Conservation (phyloP, 306 rosid species). For the Dryas drummondii region DNA sequence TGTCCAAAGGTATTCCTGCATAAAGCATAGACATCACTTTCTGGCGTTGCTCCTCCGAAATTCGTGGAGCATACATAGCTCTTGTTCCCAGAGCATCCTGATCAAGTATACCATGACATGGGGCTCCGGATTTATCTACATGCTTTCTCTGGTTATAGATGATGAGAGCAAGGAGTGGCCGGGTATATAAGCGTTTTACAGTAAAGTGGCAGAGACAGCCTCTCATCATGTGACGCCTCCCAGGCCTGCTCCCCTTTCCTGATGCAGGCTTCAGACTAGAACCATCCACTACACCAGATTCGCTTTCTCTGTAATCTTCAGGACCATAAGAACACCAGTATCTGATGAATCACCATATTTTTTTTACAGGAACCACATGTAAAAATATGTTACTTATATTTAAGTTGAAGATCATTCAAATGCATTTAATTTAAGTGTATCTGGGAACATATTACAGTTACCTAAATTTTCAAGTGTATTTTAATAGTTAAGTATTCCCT, state of each 20-base stretch:
- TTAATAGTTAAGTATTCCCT: neutral
- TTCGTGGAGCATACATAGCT: slow-evolving; percentile 84
- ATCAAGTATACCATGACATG: slow-evolving; percentile 77
- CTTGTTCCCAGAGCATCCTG: slow-evolving; percentile 77
- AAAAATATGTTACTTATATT: slow-evolving; percentile 3
- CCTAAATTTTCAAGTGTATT: neutral
- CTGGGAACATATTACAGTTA: neutral
- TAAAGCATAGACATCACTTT: slow-evolving; percentile 75
- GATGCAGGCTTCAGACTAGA: slow-evolving; percentile 58
- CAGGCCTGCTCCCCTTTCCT: slow-evolving; percentile 85
- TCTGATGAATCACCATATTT: slow-evolving; percentile 35
- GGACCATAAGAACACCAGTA: slow-evolving; percentile 94
- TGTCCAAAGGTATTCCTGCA: slow-evolving; percentile 64
- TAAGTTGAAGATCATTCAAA: slow-evolving; percentile 1
- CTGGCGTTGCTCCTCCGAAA: slow-evolving; percentile 80
- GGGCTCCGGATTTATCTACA: slow-evolving; percentile 68
- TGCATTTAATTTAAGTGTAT: neutral
- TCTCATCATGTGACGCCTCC: slow-evolving; percentile 89
- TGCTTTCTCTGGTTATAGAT: slow-evolving; percentile 74
- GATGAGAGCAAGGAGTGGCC: slow-evolving; percentile 61
- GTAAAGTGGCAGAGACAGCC: slow-evolving; percentile 85
- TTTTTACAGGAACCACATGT: neutral
- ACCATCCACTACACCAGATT: slow-evolving; percentile 38
- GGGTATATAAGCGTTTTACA: slow-evolving; percentile 64
- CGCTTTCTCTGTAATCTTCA: slow-evolving; percentile 68